phyloP scores from a whole-genome alignment of 768 basidiomycete species.

The Boletus subparvulus region DNA sequence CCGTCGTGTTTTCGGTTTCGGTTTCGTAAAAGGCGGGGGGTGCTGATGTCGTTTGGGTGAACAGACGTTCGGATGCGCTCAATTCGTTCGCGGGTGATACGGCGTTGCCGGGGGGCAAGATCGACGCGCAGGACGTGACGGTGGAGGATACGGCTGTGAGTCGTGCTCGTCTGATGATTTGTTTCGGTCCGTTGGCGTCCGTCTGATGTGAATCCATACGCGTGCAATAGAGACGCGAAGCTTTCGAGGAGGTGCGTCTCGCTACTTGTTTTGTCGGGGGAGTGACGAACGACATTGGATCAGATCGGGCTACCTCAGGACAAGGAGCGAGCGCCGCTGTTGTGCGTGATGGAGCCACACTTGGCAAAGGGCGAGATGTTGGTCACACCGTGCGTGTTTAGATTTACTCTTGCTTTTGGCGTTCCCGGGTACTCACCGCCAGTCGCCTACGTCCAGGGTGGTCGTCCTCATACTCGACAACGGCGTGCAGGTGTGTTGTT shows the following conservation, averaged over 20 bases:
- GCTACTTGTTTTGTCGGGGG: not conserved
- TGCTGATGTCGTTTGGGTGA: not conserved
- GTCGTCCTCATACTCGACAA: conserved; percentile 84
- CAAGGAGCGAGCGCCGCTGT: conserved; percentile 62
- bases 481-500: conserved; percentile 55
- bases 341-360: conserved; percentile 81
- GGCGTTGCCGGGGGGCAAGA: conserved; percentile 82
- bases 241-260: conserved; percentile 76
- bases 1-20: not conserved
- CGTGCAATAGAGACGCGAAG: conserved; percentile 68
- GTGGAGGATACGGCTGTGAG: conserved; percentile 79
- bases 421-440: not conserved
- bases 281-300: not conserved
- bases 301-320: conserved; percentile 86
- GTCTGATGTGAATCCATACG: not conserved
- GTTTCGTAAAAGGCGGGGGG: not conserved
- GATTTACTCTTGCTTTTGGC: not conserved
- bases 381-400: conserved; percentile 76
- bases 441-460: conserved; percentile 47
- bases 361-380: conserved; percentile 68
- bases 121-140: conserved; percentile 64
- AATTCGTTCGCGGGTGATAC: conserved; percentile 85
- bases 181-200: not conserved
- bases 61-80: conserved; percentile 70
- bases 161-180: not conserved